These are phyloP conservation scores for Penicillium sclerotiorum DNA, from an alignment of 2,329 filamentous ascomycete genomes.

Conservation along the genomic window DNA sequence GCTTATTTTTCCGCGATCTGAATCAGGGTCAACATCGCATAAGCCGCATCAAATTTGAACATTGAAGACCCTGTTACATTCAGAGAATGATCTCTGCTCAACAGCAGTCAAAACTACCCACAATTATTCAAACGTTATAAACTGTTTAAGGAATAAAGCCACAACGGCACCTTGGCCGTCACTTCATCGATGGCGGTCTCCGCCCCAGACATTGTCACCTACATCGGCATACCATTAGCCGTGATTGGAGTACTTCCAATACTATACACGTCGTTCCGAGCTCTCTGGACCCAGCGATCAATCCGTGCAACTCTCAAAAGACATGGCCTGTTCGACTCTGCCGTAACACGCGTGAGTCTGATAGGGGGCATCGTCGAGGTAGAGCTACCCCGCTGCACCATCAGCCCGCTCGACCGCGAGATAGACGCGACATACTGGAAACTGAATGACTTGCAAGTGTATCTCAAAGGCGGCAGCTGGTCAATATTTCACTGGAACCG, in stretches of 20 bases:
- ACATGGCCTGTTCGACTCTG: conserved; percentile 2
- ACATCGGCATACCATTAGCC: conserved; percentile 7
- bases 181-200: not conserved
- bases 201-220: conserved; percentile 7
- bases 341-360: conserved; percentile 6
- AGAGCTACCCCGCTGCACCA: conserved; percentile 2
- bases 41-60: too few species aligned
- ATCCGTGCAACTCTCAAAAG: conserved; percentile 1
- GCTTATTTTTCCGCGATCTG: not conserved
- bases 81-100: not conserved
- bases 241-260: conserved; percentile 8
- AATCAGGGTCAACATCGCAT: not conserved
- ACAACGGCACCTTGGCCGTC: too few species aligned
- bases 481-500: conserved; percentile 8
- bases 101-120: not conserved
- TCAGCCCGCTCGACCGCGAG: conserved; percentile 7
- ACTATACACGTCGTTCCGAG: conserved; percentile 4
- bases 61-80: too few species aligned
- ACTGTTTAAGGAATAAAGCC: too few species aligned
- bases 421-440: conserved; percentile 7
- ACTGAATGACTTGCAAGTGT: conserved; percentile 1
- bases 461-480: conserved; percentile 5
- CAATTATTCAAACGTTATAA: too few species aligned
- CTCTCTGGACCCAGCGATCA: conserved; percentile 6
- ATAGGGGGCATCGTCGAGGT: conserved; percentile 8